Base-by-base conservation (phyloP, 2,329 filamentous ascomycete genomes). In the Neophaeococcomyces aloes region DNA sequence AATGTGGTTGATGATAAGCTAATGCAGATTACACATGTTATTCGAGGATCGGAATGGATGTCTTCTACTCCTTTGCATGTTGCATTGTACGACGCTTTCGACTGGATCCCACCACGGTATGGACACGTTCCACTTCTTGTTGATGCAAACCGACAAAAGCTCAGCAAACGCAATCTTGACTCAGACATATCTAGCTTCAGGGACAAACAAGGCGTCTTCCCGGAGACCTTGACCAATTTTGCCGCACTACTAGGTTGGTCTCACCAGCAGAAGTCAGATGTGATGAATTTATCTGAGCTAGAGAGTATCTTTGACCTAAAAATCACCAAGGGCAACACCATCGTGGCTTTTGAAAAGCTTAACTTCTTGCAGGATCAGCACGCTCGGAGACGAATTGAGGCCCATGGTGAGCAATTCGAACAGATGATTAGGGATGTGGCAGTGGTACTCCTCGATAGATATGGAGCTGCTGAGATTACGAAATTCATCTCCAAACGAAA, bases 1-100 rank as follows among this genome's bases (percentile, higher is more conserved):
- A 98, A 96, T 58, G 89, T 98, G 7, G 81, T 98, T 3, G 91
- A 98, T 58, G 91, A 98, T 58, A 86, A 95, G 61, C 70, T 83
- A 48, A 98, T 98, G 91, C 69, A 85, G 47, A 93, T 98, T 53
- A 95, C 88, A 0, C 89, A 96, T 62, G 91, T 98, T 11, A 84
- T 98, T 46, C 80, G 91, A 32, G 91, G 89, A 42, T 81, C 83
- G 19, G 91, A 98, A 74, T 98, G 91, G 91, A 83, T 98, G 66
- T 78, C 89, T 27, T 94, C 88, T 0, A 96, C 91, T 0, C 87
- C 88, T 1, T 84, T 83, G 59, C 80, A 84, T 59, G 67, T 82
- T 45, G 73, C 73, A 29, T 61, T 91, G n/a, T 91, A 91, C 59
- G 65, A 83, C 38, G 83, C 83, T 2, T 83, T 91, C 57, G 73